Evolutionary conservation across 208 protist genomes (phyloP), one percentile per base, ranked within the genome.

Genomic region (Leishmania arabica): DNA sequence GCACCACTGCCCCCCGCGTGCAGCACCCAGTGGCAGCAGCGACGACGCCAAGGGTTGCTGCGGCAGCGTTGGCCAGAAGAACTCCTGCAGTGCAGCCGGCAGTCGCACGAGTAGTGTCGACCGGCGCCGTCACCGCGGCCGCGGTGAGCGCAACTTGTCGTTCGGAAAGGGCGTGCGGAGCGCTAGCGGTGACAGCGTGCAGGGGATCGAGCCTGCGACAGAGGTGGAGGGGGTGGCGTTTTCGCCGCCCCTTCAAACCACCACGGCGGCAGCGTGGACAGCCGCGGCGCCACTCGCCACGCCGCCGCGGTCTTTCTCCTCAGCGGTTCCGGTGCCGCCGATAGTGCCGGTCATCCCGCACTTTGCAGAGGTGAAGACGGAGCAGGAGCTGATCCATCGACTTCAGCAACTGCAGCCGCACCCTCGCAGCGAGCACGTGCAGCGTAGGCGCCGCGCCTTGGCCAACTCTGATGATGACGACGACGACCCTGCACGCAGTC

Each of bases 361-460:
- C 51, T 84, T 85, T 34, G 58, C 69, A 13, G 66, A 81, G 53
- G 21, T 87, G 11, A 70, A 51, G 27, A 42, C 37, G 19, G 49
- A 64, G 56, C 80, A 79, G 27, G 80, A 84, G 56, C 24, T 45
- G n/a, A n/a, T 54, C 40, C 19, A 27, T 34, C 54, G 34, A 1
- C 71, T 51, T 34, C 60, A 54, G 51, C 51, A 80, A 53, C 51
- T 31, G 68, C 27, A 54, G 17, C 77, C 64, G 3, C 77, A 79
- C 66, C 73, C 77, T 1, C 82, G 82, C 76, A 85, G 82, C 42
- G 82, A 81, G 65, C 77, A 62, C 8, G 82, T 77, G 51, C 73
- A 76, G 56, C 60, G 65, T 7, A 47, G 65, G 56, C 40, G 4
- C 7, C 54, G 68, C 15, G 64, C 64, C 15, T 31, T 78, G n/a